phyloP scores from a whole-genome alignment of 1,284 basidiomycete genomes.

The Mycosarcoma maydis region DNA sequence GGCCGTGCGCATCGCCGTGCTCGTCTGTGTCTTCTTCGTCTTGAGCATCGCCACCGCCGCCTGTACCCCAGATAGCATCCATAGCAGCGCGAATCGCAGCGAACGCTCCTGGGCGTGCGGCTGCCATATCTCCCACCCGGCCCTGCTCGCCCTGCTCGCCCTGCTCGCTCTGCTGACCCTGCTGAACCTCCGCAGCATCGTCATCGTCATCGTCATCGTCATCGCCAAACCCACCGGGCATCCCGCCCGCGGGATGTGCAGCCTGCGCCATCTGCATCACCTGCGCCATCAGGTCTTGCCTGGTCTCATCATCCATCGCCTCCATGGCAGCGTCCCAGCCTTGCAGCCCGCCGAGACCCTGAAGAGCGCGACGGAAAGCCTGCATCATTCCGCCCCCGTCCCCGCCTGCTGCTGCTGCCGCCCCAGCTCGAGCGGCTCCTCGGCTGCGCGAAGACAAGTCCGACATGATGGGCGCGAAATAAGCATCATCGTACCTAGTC shows the following conservation, averaged over 20 bases:
- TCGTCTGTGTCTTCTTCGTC: constrained; percentile 4
- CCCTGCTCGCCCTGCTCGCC: no score
- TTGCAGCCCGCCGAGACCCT: constrained; percentile 24
- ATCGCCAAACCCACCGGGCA: constrained; percentile 35
- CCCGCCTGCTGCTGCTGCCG: background rate
- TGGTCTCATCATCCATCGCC: constrained; percentile 56
- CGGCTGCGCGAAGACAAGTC: constrained; percentile 1
- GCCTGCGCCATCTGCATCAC: constrained; percentile 44
- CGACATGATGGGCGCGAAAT: constrained; percentile 49
- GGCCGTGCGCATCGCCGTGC: background rate
- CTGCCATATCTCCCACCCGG: constrained; percentile 11
- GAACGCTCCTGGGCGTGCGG: constrained; percentile 19
- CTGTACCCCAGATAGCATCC: constrained; percentile 37
- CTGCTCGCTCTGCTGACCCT: no score
- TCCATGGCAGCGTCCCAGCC: constrained; percentile 53
- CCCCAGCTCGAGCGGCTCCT: background rate
- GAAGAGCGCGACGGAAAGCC: constrained; percentile 35
- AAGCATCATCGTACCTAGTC: constrained; percentile 59
- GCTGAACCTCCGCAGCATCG: constrained; percentile 4
- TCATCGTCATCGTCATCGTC: constrained; percentile 5
- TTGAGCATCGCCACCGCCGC: constrained; percentile 1
- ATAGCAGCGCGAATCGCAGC: constrained; percentile 33
- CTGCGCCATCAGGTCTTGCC: constrained; percentile 52
- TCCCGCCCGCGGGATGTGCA: constrained; percentile 10
- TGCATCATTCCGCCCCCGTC: constrained; percentile 32